Evolutionary conservation across 1,139 yeast species (phyloP).

Genomic region (Scheffersomyces segobiensis): DNA sequence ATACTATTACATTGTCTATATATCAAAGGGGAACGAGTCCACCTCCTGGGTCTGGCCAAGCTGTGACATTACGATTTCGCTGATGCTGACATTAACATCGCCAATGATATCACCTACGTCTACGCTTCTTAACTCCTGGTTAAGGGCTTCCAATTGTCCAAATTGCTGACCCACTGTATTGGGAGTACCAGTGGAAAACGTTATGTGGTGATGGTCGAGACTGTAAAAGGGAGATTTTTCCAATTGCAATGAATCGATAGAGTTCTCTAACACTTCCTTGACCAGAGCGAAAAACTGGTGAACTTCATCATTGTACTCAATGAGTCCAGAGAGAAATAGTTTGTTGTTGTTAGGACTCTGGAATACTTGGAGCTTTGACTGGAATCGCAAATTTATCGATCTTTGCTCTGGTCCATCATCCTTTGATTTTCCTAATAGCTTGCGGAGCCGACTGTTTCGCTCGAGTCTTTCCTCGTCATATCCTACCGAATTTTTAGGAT

Average conservation of each 20-base stretch:
- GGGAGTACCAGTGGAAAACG: slow-evolving; percentile 9
- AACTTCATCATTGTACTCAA: slow-evolving; percentile 2
- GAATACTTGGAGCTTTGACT: slow-evolving; percentile 7
- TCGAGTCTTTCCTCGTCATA: slow-evolving; percentile 6
- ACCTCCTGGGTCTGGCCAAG: neutral
- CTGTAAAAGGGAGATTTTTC: neutral
- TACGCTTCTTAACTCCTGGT: slow-evolving; percentile 2
- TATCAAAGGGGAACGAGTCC: neutral
- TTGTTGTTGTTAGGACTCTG: slow-evolving; percentile 3
- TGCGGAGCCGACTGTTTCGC: slow-evolving; percentile 4
- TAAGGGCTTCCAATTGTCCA: slow-evolving; percentile 2
- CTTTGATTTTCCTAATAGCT: slow-evolving; percentile 6
- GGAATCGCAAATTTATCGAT: slow-evolving; percentile 8
- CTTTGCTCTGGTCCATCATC: slow-evolving; percentile 1
- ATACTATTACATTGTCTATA: neutral
- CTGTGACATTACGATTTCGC: neutral
- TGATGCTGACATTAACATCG: slow-evolving; percentile 5
- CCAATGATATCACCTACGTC: slow-evolving; percentile 4
- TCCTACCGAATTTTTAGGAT: slow-evolving; percentile 4
- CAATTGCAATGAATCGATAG: slow-evolving; percentile 7
- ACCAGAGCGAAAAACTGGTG: slow-evolving; percentile 6
- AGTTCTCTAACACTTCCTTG: slow-evolving; percentile 5
- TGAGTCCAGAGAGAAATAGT: slow-evolving; percentile 11
- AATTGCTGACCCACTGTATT: neutral
- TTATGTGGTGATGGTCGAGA: slow-evolving; percentile 8